phyloP scores from a whole-genome alignment of 2,329 filamentous ascomycete species.

The Colletotrichum sp. region DNA sequence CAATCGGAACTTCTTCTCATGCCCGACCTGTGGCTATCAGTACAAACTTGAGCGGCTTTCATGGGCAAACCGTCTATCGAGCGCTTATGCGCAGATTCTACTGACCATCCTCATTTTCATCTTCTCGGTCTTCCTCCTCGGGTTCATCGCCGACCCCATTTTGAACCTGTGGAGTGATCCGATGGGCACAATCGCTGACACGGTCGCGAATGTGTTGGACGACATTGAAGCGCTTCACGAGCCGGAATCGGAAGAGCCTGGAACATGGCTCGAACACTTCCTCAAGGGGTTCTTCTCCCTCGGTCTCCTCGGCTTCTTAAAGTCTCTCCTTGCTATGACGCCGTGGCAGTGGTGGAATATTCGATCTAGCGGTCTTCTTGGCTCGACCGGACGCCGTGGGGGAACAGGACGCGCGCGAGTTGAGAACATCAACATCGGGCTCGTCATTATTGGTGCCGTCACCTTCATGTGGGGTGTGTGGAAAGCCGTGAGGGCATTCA shows the following conservation, averaged over 20 bases:
- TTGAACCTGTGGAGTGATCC: constrained; percentile 89
- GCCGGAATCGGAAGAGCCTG: constrained; percentile 44
- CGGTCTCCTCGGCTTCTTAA: constrained; percentile 83
- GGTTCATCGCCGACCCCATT: constrained; percentile 92
- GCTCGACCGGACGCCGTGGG: constrained; percentile 56
- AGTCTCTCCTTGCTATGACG: constrained; percentile 75
- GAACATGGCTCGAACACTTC: constrained; percentile 82
- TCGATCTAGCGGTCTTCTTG: constrained; percentile 62
- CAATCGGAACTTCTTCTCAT: constrained; percentile 81
- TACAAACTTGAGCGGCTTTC: constrained; percentile 81
- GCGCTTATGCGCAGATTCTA: constrained; percentile 67
- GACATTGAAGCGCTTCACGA: constrained; percentile 40
- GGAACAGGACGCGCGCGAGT: constrained; percentile 77
- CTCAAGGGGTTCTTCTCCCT: constrained; percentile 89
- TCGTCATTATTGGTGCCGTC: constrained; percentile 79
- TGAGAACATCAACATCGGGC: constrained; percentile 78
- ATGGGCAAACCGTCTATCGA: constrained; percentile 74
- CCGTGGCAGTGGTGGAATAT: constrained; percentile 82
- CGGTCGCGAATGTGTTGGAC: constrained; percentile 50
- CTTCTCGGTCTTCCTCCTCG: constrained; percentile 77
- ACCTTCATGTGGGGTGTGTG: constrained; percentile 87
- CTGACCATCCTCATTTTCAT: constrained; percentile 78
- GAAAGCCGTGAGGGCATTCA: constrained; percentile 79
- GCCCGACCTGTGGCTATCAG: constrained; percentile 84
- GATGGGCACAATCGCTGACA: constrained; percentile 61